phyloP scores from a whole-genome alignment of 176 grass and related monocot species.

The Bonia amplexicaulis region DNA sequence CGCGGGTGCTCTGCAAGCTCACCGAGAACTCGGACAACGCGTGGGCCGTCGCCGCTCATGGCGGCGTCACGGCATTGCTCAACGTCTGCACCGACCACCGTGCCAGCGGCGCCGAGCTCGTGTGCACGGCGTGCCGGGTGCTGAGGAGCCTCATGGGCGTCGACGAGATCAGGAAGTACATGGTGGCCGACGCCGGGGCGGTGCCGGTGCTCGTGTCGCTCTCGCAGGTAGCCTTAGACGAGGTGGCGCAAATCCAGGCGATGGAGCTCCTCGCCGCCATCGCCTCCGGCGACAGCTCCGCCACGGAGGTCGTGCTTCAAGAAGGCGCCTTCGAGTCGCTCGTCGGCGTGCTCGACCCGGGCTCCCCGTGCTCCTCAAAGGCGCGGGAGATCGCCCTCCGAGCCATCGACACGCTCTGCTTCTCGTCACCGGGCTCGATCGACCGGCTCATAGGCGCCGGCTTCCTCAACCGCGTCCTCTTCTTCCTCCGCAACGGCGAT shows the following conservation, averaged over 20 bases:
- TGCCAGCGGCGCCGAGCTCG: constrained; percentile 33
- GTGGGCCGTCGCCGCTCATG: constrained; percentile 86
- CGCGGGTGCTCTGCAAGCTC: constrained; percentile 57
- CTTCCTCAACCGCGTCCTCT: constrained; percentile 59
- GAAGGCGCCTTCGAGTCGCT: constrained; percentile 50
- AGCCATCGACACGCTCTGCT: constrained; percentile 57
- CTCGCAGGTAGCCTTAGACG: constrained; percentile 32
- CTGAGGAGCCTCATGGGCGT: constrained; percentile 66
- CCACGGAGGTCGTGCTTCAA: constrained; percentile 11
- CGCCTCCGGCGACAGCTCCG: constrained; percentile 29
- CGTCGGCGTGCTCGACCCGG: constrained; percentile 43
- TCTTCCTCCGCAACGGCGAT: constrained; percentile 53
- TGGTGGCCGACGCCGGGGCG: constrained; percentile 56
- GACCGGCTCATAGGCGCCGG: constrained; percentile 47
- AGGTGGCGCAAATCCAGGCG: constrained; percentile 52
- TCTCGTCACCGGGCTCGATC: constrained; percentile 27
- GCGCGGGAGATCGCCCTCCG: constrained; percentile 59
- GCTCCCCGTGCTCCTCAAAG: constrained; percentile 48
- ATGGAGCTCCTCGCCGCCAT: constrained; percentile 62
- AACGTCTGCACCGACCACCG: constrained; percentile 42
- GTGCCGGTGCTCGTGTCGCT: constrained; percentile 53
- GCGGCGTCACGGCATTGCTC: constrained; percentile 66
- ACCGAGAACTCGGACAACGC: constrained; percentile 88
- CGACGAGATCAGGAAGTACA: constrained; percentile 80
- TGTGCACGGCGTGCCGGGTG: constrained; percentile 52